These are phyloP conservation scores for Plasmodium gonderi DNA, from an alignment of 169 alveolate species.

Conservation along the genomic window DNA sequence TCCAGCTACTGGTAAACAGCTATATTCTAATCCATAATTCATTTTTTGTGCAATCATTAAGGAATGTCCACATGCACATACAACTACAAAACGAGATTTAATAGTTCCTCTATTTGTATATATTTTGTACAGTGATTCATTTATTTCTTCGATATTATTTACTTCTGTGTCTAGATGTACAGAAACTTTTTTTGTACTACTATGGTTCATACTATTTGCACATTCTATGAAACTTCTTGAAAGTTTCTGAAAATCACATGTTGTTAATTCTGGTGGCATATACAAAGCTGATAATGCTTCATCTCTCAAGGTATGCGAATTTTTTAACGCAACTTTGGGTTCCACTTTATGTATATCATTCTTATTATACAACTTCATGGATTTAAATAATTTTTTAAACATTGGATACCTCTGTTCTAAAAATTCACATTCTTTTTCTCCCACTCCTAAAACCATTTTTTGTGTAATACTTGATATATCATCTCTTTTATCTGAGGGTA, in stretches of 20 bases:
- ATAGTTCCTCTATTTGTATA: slow-evolving; percentile 79
- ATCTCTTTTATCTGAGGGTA: slow-evolving; percentile 76
- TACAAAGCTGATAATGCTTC: slow-evolving; percentile 81
- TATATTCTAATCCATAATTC: slow-evolving; percentile 87
- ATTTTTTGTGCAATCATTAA: slow-evolving; percentile 87
- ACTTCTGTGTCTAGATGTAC: slow-evolving; percentile 82
- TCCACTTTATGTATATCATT: slow-evolving; percentile 83
- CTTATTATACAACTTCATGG: slow-evolving; percentile 77
- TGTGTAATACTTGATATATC: slow-evolving; percentile 83
- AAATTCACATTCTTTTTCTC: slow-evolving; percentile 86
- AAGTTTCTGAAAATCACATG: slow-evolving; percentile 83
- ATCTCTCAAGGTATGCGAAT: slow-evolving; percentile 36
- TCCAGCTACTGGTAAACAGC: slow-evolving; percentile 90
- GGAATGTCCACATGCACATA: slow-evolving; percentile 90
- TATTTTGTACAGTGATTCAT: slow-evolving; percentile 72
- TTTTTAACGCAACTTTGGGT: slow-evolving; percentile 84
- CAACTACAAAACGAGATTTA: slow-evolving; percentile 85
- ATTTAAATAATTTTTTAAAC: slow-evolving; percentile 78
- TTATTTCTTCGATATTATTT: slow-evolving; percentile 74
- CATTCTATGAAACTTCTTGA: slow-evolving; percentile 82
- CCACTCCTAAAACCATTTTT: slow-evolving; percentile 91
- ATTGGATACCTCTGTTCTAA: slow-evolving; percentile 82
- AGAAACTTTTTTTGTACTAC: slow-evolving; percentile 69
- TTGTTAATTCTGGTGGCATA: slow-evolving; percentile 85
- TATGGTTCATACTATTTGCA: slow-evolving; percentile 48